Percentiles rank a stretch among this genome's conserved stretches.
Conservation (phyloP, 176 grass and related monocot species). For the Stipa capillata region DNA sequence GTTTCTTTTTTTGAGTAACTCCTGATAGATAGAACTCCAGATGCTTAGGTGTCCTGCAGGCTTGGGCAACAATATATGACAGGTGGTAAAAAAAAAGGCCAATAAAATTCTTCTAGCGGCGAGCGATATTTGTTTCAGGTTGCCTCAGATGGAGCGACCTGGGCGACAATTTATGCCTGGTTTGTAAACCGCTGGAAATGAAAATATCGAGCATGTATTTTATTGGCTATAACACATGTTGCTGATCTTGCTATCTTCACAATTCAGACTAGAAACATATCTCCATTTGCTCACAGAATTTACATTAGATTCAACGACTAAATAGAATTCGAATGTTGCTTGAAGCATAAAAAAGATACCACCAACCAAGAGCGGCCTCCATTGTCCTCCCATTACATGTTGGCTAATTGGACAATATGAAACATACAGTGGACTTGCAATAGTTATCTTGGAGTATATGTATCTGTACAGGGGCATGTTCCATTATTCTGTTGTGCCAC, state of each 20-base stretch:
- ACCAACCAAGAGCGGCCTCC: conserved; percentile 17
- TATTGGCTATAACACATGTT: neutral
- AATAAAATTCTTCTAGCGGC: no score
- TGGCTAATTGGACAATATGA: neutral
- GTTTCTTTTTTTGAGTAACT: no score
- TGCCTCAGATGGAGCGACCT: no score
- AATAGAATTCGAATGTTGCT: neutral
- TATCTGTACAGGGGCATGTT: conserved; percentile 72
- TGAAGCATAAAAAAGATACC: conserved; percentile 19
- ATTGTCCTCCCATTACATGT: conserved; percentile 9
- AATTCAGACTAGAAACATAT: neutral
- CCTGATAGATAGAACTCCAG: no score
- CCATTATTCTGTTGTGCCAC: conserved; percentile 52
- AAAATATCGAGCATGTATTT: no score
- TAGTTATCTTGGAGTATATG: conserved; percentile 22
- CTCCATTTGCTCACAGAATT: neutral
- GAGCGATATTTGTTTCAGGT: no score
- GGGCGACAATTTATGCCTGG: no score
- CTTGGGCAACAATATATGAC: no score
- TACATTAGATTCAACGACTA: neutral
- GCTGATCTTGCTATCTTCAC: neutral
- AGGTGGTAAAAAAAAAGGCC: no score
- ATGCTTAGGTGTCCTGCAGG: no score
- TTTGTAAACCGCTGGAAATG: no score
- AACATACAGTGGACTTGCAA: conserved; percentile 1